A percentile compares a stretch with the other conserved stretches of the same genome.
phyloP scores from a whole-genome alignment of 441 rosid species.

The Erodium chrysanthum region DNA sequence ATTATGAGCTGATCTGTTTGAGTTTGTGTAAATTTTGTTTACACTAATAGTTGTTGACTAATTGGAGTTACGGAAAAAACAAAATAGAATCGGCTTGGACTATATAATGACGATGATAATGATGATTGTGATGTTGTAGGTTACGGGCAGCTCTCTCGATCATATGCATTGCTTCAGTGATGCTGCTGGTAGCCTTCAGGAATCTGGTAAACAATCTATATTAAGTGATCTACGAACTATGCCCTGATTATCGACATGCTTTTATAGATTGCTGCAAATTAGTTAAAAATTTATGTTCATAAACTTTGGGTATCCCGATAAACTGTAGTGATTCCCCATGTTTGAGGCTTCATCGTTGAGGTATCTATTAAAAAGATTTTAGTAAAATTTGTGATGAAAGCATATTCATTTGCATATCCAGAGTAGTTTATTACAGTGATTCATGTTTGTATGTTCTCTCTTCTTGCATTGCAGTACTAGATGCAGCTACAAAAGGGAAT shows the following conservation, averaged over 20 bases:
- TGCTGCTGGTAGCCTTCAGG: constrained; percentile 73
- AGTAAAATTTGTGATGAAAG: background rate
- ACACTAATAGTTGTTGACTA: background rate
- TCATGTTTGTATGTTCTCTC: background rate
- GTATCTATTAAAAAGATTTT: background rate
- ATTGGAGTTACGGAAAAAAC: background rate
- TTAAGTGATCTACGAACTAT: background rate
- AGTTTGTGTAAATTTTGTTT: background rate
- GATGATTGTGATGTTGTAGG: constrained; percentile 29
- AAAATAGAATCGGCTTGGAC: background rate
- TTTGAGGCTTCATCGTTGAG: background rate
- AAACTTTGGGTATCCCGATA: background rate
- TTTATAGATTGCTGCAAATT: background rate
- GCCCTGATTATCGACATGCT: background rate
- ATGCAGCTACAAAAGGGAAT: constrained; percentile 80
- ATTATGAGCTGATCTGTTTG: background rate
- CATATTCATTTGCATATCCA: background rate
- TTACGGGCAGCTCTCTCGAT: constrained; percentile 53
- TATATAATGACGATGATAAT: background rate
- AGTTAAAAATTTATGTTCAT: background rate
- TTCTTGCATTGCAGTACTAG: constrained; percentile 38
- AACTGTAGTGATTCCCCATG: background rate
- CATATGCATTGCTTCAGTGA: constrained; percentile 79
- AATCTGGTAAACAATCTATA: constrained; percentile 33
- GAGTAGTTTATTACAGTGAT: background rate